Base-by-base conservation (phyloP, 352 stramenopile species). In the Lagenidium sp. region DNA sequence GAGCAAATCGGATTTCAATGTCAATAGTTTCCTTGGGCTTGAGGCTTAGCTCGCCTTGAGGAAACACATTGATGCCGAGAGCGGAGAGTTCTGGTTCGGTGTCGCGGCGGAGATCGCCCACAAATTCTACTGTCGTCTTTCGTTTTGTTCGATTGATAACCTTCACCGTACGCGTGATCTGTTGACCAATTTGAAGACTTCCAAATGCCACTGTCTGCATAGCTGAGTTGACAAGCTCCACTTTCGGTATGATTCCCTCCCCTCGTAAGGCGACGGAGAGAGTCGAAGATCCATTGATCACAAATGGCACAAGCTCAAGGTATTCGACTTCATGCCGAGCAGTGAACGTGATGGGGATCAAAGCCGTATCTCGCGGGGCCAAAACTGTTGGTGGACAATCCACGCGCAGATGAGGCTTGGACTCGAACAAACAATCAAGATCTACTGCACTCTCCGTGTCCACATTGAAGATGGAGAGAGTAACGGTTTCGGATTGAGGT, bases 391-490 rank as follows among this genome's bases (percentile, higher is more conserved):
- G 85, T 11, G 79, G 66, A 24, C 77, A 95, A 26, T 92, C 66
- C 5, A 96, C 88, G n/a, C 69, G 69, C 11, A 97, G 43, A 40
- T 85, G 70, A 2, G 73, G 56, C 44, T 92, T 90, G 61, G 92
- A 90, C 43, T 95, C 78, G 42, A 92, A 95, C 31, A 82, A 50
- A 53, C 90, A 97, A 44, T 97, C 88, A 6, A 97, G 49, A 41
- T 88, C 78, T 5, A 97, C 68, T 13, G 65, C 65, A 24, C 60
- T 71, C 3, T 88, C 79, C 0, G 75, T 36, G 39, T 97, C 88
- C 60, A 92, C 77, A 47, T 97, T 97, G 18, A 83, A 83, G 8
- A 97, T 79, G 0, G 55, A 66, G 13, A 97, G 50, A 0, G 55
- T 57, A 15, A 50, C 39, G 6, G 60, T 70, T 53, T 96, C 85